A percentile compares a stretch with the other conserved stretches of the same genome.
Conservation (phyloP, 306 rosid species). For the Trifolium dubium region DNA sequence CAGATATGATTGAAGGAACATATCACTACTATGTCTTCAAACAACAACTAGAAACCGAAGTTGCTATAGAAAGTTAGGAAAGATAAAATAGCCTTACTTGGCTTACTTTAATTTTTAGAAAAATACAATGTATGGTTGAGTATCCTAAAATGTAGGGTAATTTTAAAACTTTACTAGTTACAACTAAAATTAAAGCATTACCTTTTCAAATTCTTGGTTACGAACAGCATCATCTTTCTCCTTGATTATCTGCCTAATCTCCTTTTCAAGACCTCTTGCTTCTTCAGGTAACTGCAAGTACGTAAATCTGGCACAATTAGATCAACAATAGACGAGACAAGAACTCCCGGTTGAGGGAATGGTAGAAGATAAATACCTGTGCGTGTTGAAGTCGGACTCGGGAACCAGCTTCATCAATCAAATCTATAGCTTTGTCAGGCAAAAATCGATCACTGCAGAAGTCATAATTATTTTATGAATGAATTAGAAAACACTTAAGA, state of each 20-base stretch:
- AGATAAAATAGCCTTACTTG: background rate
- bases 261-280: constrained; percentile 88
- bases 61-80: no score
- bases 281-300: constrained; percentile 83
- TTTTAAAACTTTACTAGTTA: background rate
- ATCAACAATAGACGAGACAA: constrained; percentile 2
- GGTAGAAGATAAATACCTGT: constrained; percentile 55
- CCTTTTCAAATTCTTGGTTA: constrained; percentile 96
- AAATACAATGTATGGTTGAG: background rate
- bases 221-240: constrained; percentile 93
- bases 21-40: constrained; percentile 1
- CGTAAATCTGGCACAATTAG: constrained; percentile 35
- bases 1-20: constrained; percentile 14
- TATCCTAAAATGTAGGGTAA: background rate
- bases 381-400: constrained; percentile 95
- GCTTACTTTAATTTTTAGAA: background rate
- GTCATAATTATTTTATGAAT: constrained; percentile 18
- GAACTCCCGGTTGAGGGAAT: background rate
- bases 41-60: constrained; percentile 20
- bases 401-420: constrained; percentile 97
- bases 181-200: constrained; percentile 35
- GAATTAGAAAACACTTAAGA: constrained; percentile 27
- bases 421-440: constrained; percentile 96
- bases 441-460: constrained; percentile 83
- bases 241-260: constrained; percentile 84